Base-by-base conservation (phyloP, 495 filamentous ascomycete genomes). In the Aspergillus nanangensis region DNA sequence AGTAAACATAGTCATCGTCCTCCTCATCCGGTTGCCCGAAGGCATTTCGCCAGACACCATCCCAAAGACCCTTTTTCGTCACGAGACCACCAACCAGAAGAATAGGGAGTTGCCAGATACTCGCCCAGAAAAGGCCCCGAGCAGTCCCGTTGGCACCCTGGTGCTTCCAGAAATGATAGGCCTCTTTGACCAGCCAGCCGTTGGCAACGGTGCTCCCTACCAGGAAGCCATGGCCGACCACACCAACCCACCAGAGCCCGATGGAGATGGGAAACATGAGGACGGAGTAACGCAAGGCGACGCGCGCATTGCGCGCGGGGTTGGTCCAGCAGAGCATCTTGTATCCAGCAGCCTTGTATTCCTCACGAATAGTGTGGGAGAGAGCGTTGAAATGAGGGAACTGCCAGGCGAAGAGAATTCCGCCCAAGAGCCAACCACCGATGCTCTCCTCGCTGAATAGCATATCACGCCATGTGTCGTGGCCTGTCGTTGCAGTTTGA, bases 361-460 rank as follows among this genome's bases (percentile, higher is more conserved):
- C 94, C 1, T 95, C 86, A 7, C 88, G 75, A 45, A 97, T 93
- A 8, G 78, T 67, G 77, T 89, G 93, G 18, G 85, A 90, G 8
- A 98, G 72, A 0, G 90, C 83, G 72, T 95, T 96, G 72, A 98
- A 98, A 61, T 98, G 93, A 10, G 93, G 89, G 57, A 97, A 97
- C 62, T 98, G 93, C 93, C 93, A 98, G 1, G 90, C 87, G 48
- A 96, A 94, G 5, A 98, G 71, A 23, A 96, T 67, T 0, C 77
- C 80, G 4, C 87, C 94, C 1, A 96, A 71, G 5, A 97, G 63
- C 93, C 93, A 98, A 1, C 92, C 94, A 2, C 93, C 93, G 5
- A 85, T 67, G 45, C 83, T 86, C 10, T 71, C 69, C 56, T 83
- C 72, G 14, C 80, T 77, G 53, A 86, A 78, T 0, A 98, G 77